Conservation (phyloP, 192 early-diverging fungal species). For the Linnemannia exigua region DNA sequence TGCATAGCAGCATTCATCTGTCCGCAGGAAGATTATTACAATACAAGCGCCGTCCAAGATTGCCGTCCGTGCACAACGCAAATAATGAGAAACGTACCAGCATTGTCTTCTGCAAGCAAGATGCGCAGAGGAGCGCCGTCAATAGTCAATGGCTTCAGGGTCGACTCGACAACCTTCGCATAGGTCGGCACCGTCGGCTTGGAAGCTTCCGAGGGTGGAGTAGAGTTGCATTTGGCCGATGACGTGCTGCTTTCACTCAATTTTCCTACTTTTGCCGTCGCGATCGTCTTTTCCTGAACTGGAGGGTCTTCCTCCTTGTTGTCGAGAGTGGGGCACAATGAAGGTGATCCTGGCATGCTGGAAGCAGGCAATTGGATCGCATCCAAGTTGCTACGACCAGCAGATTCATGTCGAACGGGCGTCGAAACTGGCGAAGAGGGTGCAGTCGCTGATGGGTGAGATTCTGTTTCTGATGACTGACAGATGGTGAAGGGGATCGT, state of each 20-base stretch:
- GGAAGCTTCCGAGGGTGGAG: not conserved
- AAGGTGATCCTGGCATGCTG: not conserved
- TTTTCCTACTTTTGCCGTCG: not conserved
- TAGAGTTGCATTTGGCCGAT: not conserved
- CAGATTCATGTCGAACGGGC: not conserved
- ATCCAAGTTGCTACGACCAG: not conserved
- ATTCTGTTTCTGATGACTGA: constrained; percentile 40
- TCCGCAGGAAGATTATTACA: not conserved
- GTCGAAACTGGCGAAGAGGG: constrained; percentile 35
- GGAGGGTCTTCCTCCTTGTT: not conserved
- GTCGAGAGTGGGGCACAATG: not conserved
- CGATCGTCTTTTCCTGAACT: not conserved
- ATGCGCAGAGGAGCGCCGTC: constrained; percentile 39
- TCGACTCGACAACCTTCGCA: constrained; percentile 48
- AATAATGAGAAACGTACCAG: constrained; percentile 3
- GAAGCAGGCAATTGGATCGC: not conserved
- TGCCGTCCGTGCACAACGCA: not conserved
- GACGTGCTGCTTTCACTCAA: not conserved
- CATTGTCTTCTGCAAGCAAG: constrained; percentile 53
- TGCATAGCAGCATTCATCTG: not conserved
- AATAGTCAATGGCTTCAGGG: constrained; percentile 32
- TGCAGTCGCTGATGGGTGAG: constrained; percentile 32
- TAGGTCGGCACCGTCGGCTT: constrained; percentile 34
- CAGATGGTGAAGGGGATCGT: constrained; percentile 55
- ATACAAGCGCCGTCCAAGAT: not conserved